A percentile compares a stretch with the other conserved stretches of the same genome.
Evolutionary conservation across 148 eudicot genomes (phyloP).

Genomic region (Selenicereus undatus): DNA sequence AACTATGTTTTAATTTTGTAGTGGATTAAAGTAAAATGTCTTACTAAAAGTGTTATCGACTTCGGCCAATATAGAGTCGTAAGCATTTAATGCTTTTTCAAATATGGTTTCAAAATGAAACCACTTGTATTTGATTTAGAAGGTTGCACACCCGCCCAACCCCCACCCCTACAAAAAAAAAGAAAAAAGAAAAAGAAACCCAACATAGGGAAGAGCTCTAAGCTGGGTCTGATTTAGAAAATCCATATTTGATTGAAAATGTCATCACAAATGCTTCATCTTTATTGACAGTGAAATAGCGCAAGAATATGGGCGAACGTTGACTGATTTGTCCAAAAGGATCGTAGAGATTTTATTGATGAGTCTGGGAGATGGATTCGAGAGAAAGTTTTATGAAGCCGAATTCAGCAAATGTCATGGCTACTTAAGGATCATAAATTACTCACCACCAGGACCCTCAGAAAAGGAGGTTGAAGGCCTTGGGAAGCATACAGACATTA

Average conservation of each 20-base stretch:
- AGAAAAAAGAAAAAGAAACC: neutral
- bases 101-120: neutral
- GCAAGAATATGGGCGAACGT: slow-evolving; percentile 66
- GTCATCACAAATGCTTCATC: slow-evolving; percentile 6
- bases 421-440: slow-evolving; percentile 73
- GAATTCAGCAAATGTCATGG: slow-evolving; percentile 71
- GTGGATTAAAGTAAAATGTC: neutral
- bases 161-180: neutral
- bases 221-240: neutral
- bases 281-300: slow-evolving; percentile 42
- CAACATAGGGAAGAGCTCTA: neutral
- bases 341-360: slow-evolving; percentile 48
- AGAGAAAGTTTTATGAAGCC: slow-evolving; percentile 38
- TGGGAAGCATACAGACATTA: slow-evolving; percentile 87
- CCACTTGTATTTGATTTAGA: neutral
- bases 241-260: neutral
- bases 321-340: slow-evolving; percentile 55
- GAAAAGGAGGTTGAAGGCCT: slow-evolving; percentile 70
- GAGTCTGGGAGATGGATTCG: slow-evolving; percentile 55
- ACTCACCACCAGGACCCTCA: slow-evolving; percentile 44
- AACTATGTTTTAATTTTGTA: neutral
- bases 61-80: neutral
- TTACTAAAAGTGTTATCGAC: neutral
- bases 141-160: neutral
- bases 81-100: neutral